Evolutionary conservation across 768 basidiomycete genomes (phyloP), one percentile per base, ranked within the genome.

Genomic region (Trametes villosa): DNA sequence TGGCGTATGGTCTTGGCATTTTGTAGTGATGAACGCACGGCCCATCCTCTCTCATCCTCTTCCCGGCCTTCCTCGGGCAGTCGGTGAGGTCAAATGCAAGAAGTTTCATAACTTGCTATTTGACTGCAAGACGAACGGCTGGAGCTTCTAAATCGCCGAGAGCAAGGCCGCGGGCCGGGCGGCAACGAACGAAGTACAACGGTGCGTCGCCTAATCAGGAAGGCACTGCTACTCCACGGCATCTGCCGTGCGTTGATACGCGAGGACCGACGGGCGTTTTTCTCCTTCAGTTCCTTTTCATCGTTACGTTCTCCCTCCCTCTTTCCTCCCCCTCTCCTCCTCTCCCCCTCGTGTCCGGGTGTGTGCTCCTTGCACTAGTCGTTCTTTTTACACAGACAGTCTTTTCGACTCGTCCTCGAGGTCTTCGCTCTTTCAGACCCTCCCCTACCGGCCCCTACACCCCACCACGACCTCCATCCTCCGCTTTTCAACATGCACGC

Each of bases 361-460:
- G 63, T 59, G 54, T 51, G 63, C 47, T 22, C 61, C 40, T 27
- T 38, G 64, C 52, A 53, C 64, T 18, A 57, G 62, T 63, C 62
- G 34, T 51, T 63, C 62, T 59, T 63, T 63, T 40, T 31, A 26
- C 50, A 33, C 33, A 29, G 34, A 63, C 62, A 38, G 62, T 63
- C 62, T 33, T 50, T 63, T 57, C 53, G 46, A 48, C 57, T 55
- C 48, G 62, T 46, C 55, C 24, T 45, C n/a, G 45, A 52, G 57
- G 46, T 46, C 27, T 4, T 44, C 55, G 11, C 51, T 58, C 56
- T 33, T 65, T 40, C 46, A 54, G 45, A 30, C 18, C 47, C 36
- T 20, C 45, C 38, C 30, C 17, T 30, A 4, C 53, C 49, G 52
- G 31, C 46, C 20, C 40, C 24, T 34, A 29, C 44, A 18, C 24